Conservation (phyloP, 768 basidiomycete genomes). For the Suillus sp. region DNA sequence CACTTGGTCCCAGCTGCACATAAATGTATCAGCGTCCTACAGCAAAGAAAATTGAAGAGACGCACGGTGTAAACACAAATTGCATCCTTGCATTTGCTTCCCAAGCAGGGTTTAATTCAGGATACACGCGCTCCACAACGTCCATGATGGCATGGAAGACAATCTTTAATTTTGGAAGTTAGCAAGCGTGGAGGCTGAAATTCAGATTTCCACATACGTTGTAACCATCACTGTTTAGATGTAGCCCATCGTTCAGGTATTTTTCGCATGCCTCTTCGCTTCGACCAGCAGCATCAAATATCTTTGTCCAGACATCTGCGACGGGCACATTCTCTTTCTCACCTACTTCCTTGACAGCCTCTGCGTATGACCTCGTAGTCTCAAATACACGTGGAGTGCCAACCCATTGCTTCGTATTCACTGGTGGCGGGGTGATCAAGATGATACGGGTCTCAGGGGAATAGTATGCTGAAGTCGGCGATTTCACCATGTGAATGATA, state of each 20-base stretch:
- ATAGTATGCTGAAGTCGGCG: conserved; percentile 62
- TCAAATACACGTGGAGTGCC: conserved; percentile 52
- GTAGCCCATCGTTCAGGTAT: conserved; percentile 76
- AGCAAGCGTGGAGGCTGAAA: conserved; percentile 7
- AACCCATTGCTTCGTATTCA: conserved; percentile 61
- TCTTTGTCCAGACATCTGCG: conserved; percentile 70
- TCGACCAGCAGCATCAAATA: conserved; percentile 77
- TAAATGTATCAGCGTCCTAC: conserved; percentile 12
- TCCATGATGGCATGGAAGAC: conserved; percentile 64
- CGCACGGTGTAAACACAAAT: conserved; percentile 62
- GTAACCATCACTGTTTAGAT: conserved; percentile 77
- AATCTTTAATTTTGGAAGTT: conserved; percentile 46
- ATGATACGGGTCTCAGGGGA: conserved; percentile 75
- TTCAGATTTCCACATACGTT: conserved; percentile 45
- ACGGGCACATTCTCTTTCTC: conserved; percentile 55
- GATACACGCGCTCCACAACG: conserved; percentile 57
- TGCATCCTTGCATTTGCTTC: conserved; percentile 54
- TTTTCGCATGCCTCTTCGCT: conserved; percentile 51
- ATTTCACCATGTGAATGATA: conserved; percentile 64
- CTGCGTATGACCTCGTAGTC: conserved; percentile 66
- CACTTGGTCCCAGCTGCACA: conserved; percentile 29
- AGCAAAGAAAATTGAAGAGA: conserved; percentile 17
- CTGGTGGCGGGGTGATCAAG: conserved; percentile 84
- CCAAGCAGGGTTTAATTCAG: conserved; percentile 47
- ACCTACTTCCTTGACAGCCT: conserved; percentile 66